Evolutionary conservation across 2,329 filamentous ascomycete species (phyloP).

Genomic region (Neoarthrinium moseri): DNA sequence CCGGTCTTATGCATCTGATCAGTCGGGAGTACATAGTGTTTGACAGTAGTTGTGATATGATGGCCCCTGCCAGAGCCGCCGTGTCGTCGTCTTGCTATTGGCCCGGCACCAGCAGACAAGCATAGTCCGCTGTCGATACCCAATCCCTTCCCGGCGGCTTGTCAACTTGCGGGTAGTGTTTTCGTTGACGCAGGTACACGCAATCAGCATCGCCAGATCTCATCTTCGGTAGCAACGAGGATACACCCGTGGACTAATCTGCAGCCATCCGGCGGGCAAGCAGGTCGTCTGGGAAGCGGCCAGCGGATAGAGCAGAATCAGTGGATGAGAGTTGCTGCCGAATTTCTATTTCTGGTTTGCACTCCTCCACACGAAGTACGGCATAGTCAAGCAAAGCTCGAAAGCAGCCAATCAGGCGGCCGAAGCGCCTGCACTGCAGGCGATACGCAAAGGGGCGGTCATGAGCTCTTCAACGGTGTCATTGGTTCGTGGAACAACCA

Average conservation of each 20-base stretch:
- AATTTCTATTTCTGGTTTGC: constrained; percentile 6
- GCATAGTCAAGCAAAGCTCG: neutral
- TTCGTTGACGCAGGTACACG: neutral
- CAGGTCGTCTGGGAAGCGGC: constrained; percentile 5
- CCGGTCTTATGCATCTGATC: too few relatives aligned
- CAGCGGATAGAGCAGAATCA: neutral
- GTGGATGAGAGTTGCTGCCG: neutral
- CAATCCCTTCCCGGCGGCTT: neutral
- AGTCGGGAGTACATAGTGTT: too few relatives aligned
- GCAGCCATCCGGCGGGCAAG: constrained; percentile 1
- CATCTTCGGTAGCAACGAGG: neutral
- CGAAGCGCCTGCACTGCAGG: neutral
- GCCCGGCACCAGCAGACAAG: neutral
- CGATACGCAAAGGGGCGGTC: constrained; percentile 7
- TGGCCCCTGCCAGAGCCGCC: neutral
- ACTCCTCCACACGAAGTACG: too few relatives aligned
- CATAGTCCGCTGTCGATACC: too few relatives aligned
- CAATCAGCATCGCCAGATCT: neutral
- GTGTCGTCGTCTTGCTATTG: neutral
- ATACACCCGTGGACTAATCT: neutral
- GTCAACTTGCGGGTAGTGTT: neutral
- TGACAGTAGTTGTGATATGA: too few relatives aligned
- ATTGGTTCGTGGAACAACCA: constrained; percentile 3
- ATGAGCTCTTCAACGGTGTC: neutral
- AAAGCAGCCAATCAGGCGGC: constrained; percentile 7